A percentile compares a stretch with the other conserved stretches of the same genome.
phyloP scores from a whole-genome alignment of 1,284 basidiomycete species.

The Moesziomyces sp. region DNA sequence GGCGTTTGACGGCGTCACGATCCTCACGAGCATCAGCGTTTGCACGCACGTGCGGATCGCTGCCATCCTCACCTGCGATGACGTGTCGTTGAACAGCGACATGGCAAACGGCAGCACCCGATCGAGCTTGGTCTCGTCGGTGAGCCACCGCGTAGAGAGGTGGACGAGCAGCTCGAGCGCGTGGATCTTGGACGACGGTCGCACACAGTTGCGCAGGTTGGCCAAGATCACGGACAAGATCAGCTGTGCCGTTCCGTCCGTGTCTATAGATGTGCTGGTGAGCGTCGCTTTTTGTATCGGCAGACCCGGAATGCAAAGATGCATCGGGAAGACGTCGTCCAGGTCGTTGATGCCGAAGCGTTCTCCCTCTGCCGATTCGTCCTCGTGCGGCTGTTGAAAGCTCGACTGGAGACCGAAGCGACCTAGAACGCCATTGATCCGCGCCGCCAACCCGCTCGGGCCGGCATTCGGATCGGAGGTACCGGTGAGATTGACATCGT shows the following conservation, averaged over 20 bases:
- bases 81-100: conserved; percentile 86
- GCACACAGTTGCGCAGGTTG: conserved; percentile 86
- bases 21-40: conserved; percentile 82
- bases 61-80: conserved; percentile 76
- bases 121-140: conserved; percentile 95
- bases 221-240: conserved; percentile 86
- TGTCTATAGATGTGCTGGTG: conserved; percentile 5
- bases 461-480: conserved; percentile 3
- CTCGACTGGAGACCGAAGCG: conserved; percentile 47
- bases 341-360: conserved; percentile 14
- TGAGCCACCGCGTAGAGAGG: conserved; percentile 78
- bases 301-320: conserved; percentile 58
- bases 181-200: conserved; percentile 86
- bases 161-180: conserved; percentile 89
- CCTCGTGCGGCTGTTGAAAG: conserved; percentile 41
- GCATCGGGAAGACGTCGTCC: conserved; percentile 44
- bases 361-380: conserved; percentile 5
- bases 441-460: conserved; percentile 11
- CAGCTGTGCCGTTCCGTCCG: conserved; percentile 83
- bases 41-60: conserved; percentile 85
- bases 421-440: conserved; percentile 17
- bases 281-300: conserved; percentile 19
- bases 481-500: neutral
- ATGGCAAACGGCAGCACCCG: conserved; percentile 91
- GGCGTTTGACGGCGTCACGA: conserved; percentile 88